Evolutionary conservation across 371 early-diverging fungal genomes (phyloP).

Genomic region (Umbelopsis sp.): DNA sequence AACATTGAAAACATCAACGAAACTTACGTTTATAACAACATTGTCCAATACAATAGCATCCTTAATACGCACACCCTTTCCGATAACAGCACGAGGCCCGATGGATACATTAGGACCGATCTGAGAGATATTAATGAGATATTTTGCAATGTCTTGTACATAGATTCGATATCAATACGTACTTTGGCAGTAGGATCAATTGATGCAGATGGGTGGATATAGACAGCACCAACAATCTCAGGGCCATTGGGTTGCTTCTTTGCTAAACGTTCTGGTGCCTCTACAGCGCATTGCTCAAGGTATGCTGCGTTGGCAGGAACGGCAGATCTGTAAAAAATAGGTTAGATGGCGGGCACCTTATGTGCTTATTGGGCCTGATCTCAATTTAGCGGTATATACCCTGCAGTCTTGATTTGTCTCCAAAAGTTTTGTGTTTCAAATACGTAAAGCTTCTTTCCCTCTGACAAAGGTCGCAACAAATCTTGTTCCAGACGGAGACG

Average conservation of each 20-base stretch:
- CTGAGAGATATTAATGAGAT: slow-evolving; percentile 28
- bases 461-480: slow-evolving; percentile 84
- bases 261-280: slow-evolving; percentile 69
- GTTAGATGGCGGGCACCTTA: not conserved
- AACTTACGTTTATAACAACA: slow-evolving; percentile 86
- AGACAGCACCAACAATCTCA: slow-evolving; percentile 90
- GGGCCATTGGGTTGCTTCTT: slow-evolving; percentile 59
- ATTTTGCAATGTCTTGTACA: not conserved
- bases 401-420: slow-evolving; percentile 95
- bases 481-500: slow-evolving; percentile 90
- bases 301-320: slow-evolving; percentile 92
- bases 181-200: slow-evolving; percentile 93
- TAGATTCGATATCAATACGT: slow-evolving; percentile 11
- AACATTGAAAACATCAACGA: too few species aligned
- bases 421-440: slow-evolving; percentile 83
- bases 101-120: slow-evolving; percentile 97
- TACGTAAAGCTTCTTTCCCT: slow-evolving; percentile 80
- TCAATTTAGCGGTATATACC: slow-evolving; percentile 37
- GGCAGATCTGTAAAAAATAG: slow-evolving; percentile 66
- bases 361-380: not conserved
- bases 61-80: slow-evolving; percentile 93
- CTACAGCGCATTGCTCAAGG: slow-evolving; percentile 74
- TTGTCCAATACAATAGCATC: slow-evolving; percentile 95
- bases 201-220: slow-evolving; percentile 92
- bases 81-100: slow-evolving; percentile 92